Evolutionary conservation across 2,329 filamentous ascomycete genomes (phyloP).

Genomic region (Dothistroma septosporum): DNA sequence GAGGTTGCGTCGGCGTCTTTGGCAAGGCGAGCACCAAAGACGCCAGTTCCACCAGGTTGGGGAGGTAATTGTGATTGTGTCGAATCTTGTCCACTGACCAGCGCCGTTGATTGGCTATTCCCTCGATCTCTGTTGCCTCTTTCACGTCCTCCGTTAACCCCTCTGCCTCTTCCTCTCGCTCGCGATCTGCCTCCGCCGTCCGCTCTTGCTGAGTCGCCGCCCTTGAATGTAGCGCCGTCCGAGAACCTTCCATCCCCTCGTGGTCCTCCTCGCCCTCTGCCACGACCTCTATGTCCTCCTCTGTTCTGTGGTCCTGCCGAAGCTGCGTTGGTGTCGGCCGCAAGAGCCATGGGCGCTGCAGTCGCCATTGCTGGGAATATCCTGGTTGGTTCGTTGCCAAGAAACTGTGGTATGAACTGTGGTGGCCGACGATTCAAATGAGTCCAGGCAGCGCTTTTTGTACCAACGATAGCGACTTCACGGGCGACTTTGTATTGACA

Average conservation of each 20-base stretch:
- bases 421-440: neutral
- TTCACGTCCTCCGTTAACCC: constrained; percentile 36
- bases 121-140: constrained; percentile 34
- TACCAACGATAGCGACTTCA: neutral
- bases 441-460: neutral
- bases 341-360: constrained; percentile 10
- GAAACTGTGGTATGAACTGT: neutral
- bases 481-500: neutral
- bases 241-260: neutral
- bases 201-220: constrained; percentile 13
- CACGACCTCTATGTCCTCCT: constrained; percentile 15
- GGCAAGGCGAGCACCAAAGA: constrained; percentile 47
- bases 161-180: constrained; percentile 28
- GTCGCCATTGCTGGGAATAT: constrained; percentile 14
- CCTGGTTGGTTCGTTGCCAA: neutral
- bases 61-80: constrained; percentile 37
- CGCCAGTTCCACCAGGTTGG: constrained; percentile 35
- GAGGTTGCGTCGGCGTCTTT: constrained; percentile 42
- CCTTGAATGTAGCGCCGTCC: neutral
- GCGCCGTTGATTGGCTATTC: constrained; percentile 22
- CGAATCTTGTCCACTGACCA: constrained; percentile 23
- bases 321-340: constrained; percentile 3
- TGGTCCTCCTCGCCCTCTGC: constrained; percentile 22
- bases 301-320: constrained; percentile 6
- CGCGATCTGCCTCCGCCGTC: constrained; percentile 18